These are phyloP conservation scores for Rhodotorula sp. DNA, from an alignment of 1,284 basidiomycete species.

Conservation along the genomic window DNA sequence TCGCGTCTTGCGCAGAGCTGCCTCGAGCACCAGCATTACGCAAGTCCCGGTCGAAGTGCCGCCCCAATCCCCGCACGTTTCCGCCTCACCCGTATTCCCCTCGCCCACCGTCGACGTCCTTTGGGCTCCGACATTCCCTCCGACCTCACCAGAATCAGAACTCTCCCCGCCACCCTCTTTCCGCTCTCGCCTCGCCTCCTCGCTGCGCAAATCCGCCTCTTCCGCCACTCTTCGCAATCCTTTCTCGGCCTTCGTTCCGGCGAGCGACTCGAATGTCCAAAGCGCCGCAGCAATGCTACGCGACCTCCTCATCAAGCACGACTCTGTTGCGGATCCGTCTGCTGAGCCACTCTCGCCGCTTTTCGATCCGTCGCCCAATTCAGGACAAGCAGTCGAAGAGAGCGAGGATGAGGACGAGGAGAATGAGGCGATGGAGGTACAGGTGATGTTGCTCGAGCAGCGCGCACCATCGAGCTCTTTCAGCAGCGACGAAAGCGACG, in stretches of 20 bases:
- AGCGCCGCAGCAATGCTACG: constrained; percentile 1
- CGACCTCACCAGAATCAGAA: background rate
- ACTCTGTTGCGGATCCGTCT: background rate
- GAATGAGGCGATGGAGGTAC: background rate
- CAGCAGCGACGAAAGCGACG: background rate
- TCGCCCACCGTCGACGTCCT: background rate
- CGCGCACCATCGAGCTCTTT: background rate
- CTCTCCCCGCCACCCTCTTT: background rate
- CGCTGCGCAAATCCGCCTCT: constrained; percentile 6
- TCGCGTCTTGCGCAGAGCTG: background rate
- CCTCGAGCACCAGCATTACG: constrained; percentile 2
- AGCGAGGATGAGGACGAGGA: background rate
- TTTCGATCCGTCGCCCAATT: background rate
- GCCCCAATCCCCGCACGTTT: background rate
- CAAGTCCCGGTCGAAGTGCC: background rate
- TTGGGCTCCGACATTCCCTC: background rate
- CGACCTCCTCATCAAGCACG: constrained; percentile 12
- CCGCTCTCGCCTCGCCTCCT: constrained; percentile 5
- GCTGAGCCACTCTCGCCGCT: constrained; percentile 3
- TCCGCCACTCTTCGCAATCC: constrained; percentile 8
- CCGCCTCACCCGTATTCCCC: background rate
- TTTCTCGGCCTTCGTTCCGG: background rate
- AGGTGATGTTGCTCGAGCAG: background rate
- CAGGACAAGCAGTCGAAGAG: background rate
- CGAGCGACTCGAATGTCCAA: background rate